Evolutionary conservation across 805 yeast species (phyloP).

Genomic region (Vanderwaltozyma yarrowii): DNA sequence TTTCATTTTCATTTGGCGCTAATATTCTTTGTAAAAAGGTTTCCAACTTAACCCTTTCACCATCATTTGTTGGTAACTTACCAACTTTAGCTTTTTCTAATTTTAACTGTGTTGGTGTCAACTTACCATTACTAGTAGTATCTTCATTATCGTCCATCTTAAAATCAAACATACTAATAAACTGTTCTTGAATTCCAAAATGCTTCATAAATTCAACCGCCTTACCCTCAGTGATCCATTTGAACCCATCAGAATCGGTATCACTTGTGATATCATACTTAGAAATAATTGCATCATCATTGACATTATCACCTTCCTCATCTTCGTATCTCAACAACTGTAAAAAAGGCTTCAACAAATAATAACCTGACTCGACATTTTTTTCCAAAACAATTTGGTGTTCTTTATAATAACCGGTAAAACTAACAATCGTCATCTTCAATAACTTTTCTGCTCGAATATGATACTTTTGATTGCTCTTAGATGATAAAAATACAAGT

Average conservation of each 20-base stretch:
- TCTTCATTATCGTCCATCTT: not conserved
- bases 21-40: conserved; percentile 23
- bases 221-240: conserved; percentile 25
- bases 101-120: conserved; percentile 23
- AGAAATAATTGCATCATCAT: conserved; percentile 13
- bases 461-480: not conserved
- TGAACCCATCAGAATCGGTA: conserved; percentile 18
- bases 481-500: no score
- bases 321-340: not conserved
- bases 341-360: conserved; percentile 10
- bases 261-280: conserved; percentile 21
- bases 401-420: conserved; percentile 1
- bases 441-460: not conserved
- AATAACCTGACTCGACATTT: conserved; percentile 17
- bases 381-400: conserved; percentile 5
- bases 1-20: conserved; percentile 17
- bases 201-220: conserved; percentile 5
- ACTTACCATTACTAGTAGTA: conserved; percentile 9
- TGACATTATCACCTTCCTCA: not conserved
- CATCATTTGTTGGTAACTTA: not conserved
- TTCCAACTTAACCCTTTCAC: conserved; percentile 20
- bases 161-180: not conserved
- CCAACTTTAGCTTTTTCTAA: conserved; percentile 6
- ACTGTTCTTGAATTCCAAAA: conserved; percentile 2
- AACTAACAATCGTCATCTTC: not conserved